Evolutionary conservation across 1,284 basidiomycete species (phyloP).

Genomic region (Ganoderma leucocontextum): DNA sequence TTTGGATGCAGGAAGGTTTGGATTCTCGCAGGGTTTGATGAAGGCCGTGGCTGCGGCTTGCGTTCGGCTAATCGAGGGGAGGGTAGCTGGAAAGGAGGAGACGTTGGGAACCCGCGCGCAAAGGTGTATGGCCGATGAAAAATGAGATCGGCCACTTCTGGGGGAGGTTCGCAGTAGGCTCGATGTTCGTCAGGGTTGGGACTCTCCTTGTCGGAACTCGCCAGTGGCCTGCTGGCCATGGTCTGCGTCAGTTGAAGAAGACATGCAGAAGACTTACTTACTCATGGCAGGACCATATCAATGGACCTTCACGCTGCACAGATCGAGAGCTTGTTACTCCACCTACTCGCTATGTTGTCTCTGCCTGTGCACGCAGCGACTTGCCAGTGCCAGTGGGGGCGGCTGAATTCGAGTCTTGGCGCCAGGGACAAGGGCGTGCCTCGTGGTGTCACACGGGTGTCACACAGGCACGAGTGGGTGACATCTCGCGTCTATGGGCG

Average conservation of each 20-base stretch:
- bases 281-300: too few relatives aligned
- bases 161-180: not conserved
- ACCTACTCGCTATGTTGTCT: too few relatives aligned
- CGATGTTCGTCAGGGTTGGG: not conserved
- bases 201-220: too few relatives aligned
- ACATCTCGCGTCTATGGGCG: slow-evolving; percentile 1
- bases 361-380: too few relatives aligned
- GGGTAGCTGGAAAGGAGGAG: not conserved
- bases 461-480: slow-evolving; percentile 2
- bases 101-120: not conserved
- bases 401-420: not conserved
- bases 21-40: not conserved
- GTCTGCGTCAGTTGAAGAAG: not conserved
- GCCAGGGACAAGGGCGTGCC: not conserved
- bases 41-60: not conserved
- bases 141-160: slow-evolving; percentile 6
- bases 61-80: slow-evolving; percentile 1
- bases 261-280: too few relatives aligned
- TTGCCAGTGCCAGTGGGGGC: too few relatives aligned
- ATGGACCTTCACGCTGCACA: too few relatives aligned
- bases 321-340: too few relatives aligned
- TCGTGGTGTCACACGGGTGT: not conserved
- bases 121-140: too few relatives aligned
- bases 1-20: slow-evolving; percentile 1
- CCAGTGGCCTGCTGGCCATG: not conserved